Percentiles rank a stretch among this genome's conserved stretches.
Evolutionary conservation across 139 green algal species (phyloP).

Genomic region (Chlamydomonas applanata): DNA sequence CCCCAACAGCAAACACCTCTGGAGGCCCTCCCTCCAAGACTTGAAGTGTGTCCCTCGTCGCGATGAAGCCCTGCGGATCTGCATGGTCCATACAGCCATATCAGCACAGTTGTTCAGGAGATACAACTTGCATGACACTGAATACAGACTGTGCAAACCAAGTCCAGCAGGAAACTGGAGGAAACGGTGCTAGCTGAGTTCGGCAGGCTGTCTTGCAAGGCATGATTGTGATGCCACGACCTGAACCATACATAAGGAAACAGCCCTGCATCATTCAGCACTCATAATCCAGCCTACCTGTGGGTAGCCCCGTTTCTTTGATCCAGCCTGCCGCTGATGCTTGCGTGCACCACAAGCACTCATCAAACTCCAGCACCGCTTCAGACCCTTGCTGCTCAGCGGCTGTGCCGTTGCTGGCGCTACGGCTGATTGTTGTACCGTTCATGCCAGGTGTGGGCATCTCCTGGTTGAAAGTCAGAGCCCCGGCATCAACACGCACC

Average conservation of each 20-base stretch:
- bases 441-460: too few species aligned
- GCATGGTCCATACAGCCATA: background rate
- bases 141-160: background rate
- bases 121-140: background rate
- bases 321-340: conserved; percentile 76
- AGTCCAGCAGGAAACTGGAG: background rate
- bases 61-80: conserved; percentile 79
- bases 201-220: too few species aligned
- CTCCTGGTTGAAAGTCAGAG: background rate
- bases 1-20: conserved; percentile 91
- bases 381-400: conserved; percentile 4
- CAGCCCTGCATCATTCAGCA: too few species aligned
- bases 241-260: too few species aligned
- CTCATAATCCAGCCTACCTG: too few species aligned
- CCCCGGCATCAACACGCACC: background rate
- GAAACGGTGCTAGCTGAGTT: too few species aligned
- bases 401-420: too few species aligned
- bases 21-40: conserved; percentile 31
- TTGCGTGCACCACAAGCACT: conserved; percentile 94
- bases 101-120: conserved; percentile 14
- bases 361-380: conserved; percentile 64
- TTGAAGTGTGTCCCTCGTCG: conserved; percentile 71
- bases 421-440: too few species aligned
- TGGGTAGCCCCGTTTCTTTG: conserved; percentile 52
- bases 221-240: too few species aligned